Evolutionary conservation across 2,329 filamentous ascomycete species (phyloP).

Genomic region (Colletotrichum magnum): DNA sequence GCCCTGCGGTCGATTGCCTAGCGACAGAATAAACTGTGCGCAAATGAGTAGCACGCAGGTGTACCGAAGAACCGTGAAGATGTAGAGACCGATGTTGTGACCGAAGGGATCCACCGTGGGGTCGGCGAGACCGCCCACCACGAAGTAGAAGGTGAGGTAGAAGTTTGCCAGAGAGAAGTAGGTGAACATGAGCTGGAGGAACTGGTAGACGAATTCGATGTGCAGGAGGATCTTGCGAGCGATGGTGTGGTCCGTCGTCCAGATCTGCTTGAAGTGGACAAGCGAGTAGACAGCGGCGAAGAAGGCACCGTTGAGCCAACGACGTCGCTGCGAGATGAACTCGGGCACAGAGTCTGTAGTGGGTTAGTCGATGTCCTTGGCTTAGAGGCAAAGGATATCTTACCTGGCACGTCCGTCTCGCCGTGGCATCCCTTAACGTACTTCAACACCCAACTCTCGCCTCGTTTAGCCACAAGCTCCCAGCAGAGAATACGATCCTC

Average conservation of each 20-base stretch:
- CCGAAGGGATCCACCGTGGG: conserved; percentile 89
- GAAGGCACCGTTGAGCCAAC: conserved; percentile 99
- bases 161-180: conserved; percentile 99
- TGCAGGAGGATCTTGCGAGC: conserved; percentile 91
- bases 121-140: conserved; percentile 90
- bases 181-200: conserved; percentile 92
- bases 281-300: conserved; percentile 98
- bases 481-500: conserved; percentile 93
- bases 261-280: conserved; percentile 94
- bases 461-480: conserved; percentile 96
- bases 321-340: conserved; percentile 94
- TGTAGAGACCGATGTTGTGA: conserved; percentile 84
- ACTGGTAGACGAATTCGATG: conserved; percentile 95
- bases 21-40: conserved; percentile 95
- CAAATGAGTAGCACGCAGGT: conserved; percentile 88
- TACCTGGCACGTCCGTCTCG: conserved; percentile 97
- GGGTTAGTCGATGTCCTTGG: conserved; percentile 40
- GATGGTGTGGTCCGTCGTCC: conserved; percentile 91
- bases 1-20: conserved; percentile 96
- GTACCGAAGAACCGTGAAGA: conserved; percentile 91
- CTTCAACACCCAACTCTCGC: conserved; percentile 96
- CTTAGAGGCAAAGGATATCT: conserved; percentile 51
- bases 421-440: conserved; percentile 97
- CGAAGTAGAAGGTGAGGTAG: conserved; percentile 98
- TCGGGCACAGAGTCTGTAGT: conserved; percentile 88